Evolutionary conservation across 192 early-diverging fungal genomes (phyloP), one percentile per base, ranked within the genome.

Genomic region (Backusella westeae): DNA sequence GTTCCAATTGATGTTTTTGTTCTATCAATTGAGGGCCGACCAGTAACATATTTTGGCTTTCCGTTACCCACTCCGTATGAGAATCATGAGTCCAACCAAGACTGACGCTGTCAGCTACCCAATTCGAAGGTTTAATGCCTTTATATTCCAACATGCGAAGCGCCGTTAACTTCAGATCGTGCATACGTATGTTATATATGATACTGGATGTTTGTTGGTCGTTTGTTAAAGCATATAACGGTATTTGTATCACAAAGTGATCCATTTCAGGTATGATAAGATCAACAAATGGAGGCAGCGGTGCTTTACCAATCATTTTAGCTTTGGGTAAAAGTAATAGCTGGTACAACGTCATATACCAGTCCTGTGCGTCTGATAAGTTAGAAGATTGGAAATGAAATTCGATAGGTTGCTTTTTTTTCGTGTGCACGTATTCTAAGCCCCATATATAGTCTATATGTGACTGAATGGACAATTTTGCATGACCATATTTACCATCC

Each of bases 361-460:
- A 63, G 23, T 63, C 56, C 12, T 63, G 56, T 29, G 56, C 56
- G 3, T 63, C 56, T 29, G 56, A 63, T 29, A 63, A 23, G 56
- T 63, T 23, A 9, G 56, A 23, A 26, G 56, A 63, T 23, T 63
- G 56, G 23, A 63, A 63, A 63, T 63, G 56, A 29, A 63, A 63
- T 63, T 23, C 26, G 7, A 63, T 63, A 23, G 21, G 56, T 29
- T 2, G 21, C 12, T 14, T 29, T 10, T 63, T 63, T 63, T 63
- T 63, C 4, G 23, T 23, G 56, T 63, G 23, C 26, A 63, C 10
- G 56, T 63, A 63, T 1, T 29, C 26, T 29, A 63, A 26, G 9
- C 56, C 56, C 56, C 56, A 63, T 63, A 63, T 63, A 63, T 63
- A 63, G 56, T 63, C 56, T 29, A 29, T 63, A 26, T 23, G 56